Evolutionary conservation across 805 yeast genomes (phyloP), one percentile per base, ranked within the genome.

Genomic region (Pichia cephalocereana): DNA sequence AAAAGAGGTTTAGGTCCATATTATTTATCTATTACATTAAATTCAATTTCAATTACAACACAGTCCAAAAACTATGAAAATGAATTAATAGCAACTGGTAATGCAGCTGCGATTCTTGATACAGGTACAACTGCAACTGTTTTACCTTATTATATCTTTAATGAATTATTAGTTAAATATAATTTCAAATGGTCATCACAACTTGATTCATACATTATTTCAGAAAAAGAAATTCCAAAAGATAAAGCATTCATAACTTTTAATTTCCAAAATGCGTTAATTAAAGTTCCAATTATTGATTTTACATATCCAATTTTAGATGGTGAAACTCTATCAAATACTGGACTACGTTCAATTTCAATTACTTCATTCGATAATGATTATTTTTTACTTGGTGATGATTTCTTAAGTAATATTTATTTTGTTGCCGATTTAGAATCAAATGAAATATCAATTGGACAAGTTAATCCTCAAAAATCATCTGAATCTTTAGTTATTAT

Each of bases 341-440:
- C 55, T 2, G 50, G 48, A 9, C 38, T 52, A 10, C 38, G 55
- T 41, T 17, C 47, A 15, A 31, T 52, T 10, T 44, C 50, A 12
- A 34, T 47, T 9, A 18, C 15, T 27, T 26, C 28, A 9, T 9
- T 34, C 9, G 66, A 65, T 38, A 66, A 63, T 48, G 68, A 66
- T 38, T 51, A 64, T 4, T 63, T 68, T 48, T 66, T 72, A 17
- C 58, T 78, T 11, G 85, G 85, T 45, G 83, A 78, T 58, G 65
- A 72, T 6, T 74, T 80, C 60, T 56, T 80, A 47, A 68, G 75
- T 51, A 61, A 72, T 30, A 76, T 76, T 0, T 79, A 79, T 52
- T 67, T 73, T 15, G 80, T 78, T 38, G 80, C 70, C 48, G 83
- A 80, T 59, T 57, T 79, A 45, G 80, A 78, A 19, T 65, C 67